Evolutionary conservation across 192 early-diverging fungal species (phyloP).

Genomic region (Coemansia sp.): DNA sequence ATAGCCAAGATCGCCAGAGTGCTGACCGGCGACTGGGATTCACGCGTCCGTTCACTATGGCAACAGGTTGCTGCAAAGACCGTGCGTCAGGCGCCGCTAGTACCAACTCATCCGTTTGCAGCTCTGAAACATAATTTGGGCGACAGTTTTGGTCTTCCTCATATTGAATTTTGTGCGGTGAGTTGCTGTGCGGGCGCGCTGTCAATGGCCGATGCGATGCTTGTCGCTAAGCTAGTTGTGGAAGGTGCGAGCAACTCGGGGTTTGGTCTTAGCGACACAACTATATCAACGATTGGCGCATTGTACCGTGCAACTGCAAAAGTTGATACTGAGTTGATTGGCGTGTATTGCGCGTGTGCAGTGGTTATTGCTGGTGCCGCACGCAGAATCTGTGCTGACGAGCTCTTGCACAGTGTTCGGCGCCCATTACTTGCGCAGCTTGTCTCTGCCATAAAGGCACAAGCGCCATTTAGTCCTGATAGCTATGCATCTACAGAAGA

Average conservation of each 20-base stretch:
- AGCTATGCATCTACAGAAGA: not conserved
- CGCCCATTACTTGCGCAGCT: not conserved
- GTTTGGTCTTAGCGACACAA: conserved; percentile 8
- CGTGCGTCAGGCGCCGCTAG: not conserved
- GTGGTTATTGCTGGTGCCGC: conserved; percentile 12
- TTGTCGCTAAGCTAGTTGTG: conserved; percentile 11
- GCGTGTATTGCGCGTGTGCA: not conserved
- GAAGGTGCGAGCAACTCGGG: not conserved
- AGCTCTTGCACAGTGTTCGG: not conserved
- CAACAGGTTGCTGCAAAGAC: not conserved
- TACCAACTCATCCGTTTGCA: not conserved
- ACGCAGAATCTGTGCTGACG: conserved; percentile 7
- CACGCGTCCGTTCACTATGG: conserved; percentile 22
- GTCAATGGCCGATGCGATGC: conserved; percentile 28
- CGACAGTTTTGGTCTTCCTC: not conserved
- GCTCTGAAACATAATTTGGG: not conserved
- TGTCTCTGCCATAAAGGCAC: not conserved
- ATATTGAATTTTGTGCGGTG: not conserved
- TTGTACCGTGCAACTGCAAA: conserved; percentile 1
- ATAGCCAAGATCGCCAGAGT: not conserved
- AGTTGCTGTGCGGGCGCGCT: conserved; percentile 6
- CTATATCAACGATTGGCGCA: conserved; percentile 11
- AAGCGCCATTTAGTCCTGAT: not conserved
- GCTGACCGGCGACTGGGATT: conserved; percentile 18
- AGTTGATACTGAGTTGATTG: not conserved